Percentiles rank a stretch among this genome's conserved stretches.
Evolutionary conservation across 768 basidiomycete genomes (phyloP).

Genomic region (Mycena polygramma): DNA sequence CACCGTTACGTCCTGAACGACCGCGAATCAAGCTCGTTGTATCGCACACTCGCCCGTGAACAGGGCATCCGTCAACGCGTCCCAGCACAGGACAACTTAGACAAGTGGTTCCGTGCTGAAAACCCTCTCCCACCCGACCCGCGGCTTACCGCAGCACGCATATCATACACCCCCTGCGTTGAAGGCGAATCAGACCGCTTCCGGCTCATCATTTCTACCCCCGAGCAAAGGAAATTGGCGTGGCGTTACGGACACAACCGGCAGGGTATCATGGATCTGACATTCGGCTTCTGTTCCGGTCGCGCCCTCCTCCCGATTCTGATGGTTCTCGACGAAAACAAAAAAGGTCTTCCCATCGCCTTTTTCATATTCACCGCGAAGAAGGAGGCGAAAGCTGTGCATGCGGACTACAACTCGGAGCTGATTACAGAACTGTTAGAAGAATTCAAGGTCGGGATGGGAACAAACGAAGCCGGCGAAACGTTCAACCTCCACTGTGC

Average conservation of each 20-base stretch:
- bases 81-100: background rate
- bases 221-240: slow-evolving; percentile 32
- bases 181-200: background rate
- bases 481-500: slow-evolving; percentile 24
- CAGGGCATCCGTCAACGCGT: background rate
- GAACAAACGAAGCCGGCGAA: background rate
- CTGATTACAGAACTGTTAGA: background rate
- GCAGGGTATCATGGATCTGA: slow-evolving; percentile 43
- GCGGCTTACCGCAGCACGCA: background rate
- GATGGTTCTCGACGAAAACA: slow-evolving; percentile 47
- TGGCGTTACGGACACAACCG: slow-evolving; percentile 44
- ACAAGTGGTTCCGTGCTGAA: background rate
- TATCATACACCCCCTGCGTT: background rate
- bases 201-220: background rate
- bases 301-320: slow-evolving; percentile 46
- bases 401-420: slow-evolving; percentile 33
- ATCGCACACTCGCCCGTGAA: background rate
- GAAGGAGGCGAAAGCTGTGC: slow-evolving; percentile 37
- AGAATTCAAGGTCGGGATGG: background rate
- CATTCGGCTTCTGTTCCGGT: slow-evolving; percentile 42
- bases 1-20: background rate
- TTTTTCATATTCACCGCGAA: slow-evolving; percentile 43
- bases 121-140: background rate
- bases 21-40: background rate
- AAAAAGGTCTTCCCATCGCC: slow-evolving; percentile 47